A percentile compares a stretch with the other conserved stretches of the same genome.
Evolutionary conservation across 2,329 filamentous ascomycete genomes (phyloP).

Genomic region (Xylariomycetidae sp.): DNA sequence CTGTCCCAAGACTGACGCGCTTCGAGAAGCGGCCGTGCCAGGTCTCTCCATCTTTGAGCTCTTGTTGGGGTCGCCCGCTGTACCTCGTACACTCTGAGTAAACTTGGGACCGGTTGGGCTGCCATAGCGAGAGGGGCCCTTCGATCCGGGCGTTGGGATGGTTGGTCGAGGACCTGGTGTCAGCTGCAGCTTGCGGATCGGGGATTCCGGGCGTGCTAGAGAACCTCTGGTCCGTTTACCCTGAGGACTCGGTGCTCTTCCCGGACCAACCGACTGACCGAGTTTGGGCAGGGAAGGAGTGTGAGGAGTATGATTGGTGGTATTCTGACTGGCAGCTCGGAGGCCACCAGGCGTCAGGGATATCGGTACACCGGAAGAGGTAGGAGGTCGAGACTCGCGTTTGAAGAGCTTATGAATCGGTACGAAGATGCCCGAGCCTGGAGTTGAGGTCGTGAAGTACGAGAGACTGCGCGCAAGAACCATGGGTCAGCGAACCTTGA

Average conservation of each 20-base stretch:
- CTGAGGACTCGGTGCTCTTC: conserved; percentile 63
- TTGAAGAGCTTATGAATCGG: conserved; percentile 75
- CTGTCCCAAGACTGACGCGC: conserved; percentile 52
- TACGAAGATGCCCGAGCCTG: conserved; percentile 88
- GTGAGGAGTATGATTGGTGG: conserved; percentile 57
- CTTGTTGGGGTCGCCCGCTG: conserved; percentile 57
- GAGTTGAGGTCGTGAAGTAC: conserved; percentile 75
- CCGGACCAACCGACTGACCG: conserved; percentile 79
- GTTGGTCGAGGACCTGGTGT: conserved; percentile 54
- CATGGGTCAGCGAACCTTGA: conserved; percentile 7
- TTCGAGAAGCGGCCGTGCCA: conserved; percentile 49
- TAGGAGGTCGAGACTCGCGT: conserved; percentile 49
- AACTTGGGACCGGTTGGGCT: conserved; percentile 58
- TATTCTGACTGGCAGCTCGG: conserved; percentile 49
- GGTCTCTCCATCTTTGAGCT: conserved; percentile 41
- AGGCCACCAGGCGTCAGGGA: conserved; percentile 54
- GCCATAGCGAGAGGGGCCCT: conserved; percentile 51
- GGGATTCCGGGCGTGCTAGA: conserved; percentile 83
- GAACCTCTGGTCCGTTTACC: conserved; percentile 70
- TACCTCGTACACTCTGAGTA: conserved; percentile 57
- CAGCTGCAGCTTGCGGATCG: conserved; percentile 62
- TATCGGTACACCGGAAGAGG: conserved; percentile 60
- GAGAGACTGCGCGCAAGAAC: conserved; percentile 41
- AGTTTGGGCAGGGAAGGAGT: conserved; percentile 68
- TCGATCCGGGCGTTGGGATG: conserved; percentile 46